phyloP scores from a whole-genome alignment of 202 grass and related monocot species.

The Zizania palustris region DNA sequence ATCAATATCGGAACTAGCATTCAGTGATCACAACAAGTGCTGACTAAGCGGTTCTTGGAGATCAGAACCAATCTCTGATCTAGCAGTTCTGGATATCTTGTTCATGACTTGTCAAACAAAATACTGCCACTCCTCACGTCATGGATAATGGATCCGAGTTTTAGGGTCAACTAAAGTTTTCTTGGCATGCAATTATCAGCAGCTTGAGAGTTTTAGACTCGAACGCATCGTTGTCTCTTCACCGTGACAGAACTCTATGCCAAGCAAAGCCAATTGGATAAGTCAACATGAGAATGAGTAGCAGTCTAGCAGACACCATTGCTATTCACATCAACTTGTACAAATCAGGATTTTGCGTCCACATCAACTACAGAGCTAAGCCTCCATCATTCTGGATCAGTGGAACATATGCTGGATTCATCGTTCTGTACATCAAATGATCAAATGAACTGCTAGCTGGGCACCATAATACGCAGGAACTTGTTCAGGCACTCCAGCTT shows the following conservation, averaged over 20 bases:
- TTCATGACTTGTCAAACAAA: background rate
- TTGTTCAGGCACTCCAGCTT: background rate
- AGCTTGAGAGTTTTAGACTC: background rate
- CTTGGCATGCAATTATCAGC: no score
- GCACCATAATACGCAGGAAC: background rate
- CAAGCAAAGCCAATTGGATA: background rate
- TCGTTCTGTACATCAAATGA: background rate
- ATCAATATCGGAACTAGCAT: background rate
- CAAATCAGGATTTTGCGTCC: background rate
- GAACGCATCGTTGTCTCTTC: background rate
- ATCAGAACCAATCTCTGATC: background rate
- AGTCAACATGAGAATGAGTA: background rate
- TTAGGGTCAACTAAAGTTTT: no score
- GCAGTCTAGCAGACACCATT: constrained; percentile 22
- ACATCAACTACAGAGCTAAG: background rate
- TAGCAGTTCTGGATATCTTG: background rate
- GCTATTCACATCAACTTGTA: background rate
- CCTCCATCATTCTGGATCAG: background rate
- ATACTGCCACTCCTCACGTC: background rate
- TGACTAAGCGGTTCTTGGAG: background rate
- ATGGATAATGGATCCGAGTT: background rate
- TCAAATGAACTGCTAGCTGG: background rate
- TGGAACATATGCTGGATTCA: background rate
- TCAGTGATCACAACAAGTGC: background rate
- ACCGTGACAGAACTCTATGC: background rate